These are phyloP conservation scores for Papiliotrema terrestris DNA, from an alignment of 1,284 basidiomycete genomes.

Conservation along the genomic window DNA sequence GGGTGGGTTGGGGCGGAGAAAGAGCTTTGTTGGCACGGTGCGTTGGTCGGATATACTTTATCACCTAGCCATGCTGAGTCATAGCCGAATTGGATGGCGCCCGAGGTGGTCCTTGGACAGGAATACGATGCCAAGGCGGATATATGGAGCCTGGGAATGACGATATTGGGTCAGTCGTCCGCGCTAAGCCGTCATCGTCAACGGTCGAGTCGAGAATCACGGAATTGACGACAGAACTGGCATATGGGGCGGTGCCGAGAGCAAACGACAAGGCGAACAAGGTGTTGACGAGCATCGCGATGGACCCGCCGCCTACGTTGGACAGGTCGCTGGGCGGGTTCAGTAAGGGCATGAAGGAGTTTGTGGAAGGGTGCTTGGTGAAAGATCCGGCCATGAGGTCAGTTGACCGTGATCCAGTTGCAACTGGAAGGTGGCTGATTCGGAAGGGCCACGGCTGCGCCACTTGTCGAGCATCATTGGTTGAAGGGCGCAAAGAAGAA, in stretches of 20 bases:
- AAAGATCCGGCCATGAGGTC: slow-evolving; percentile 73
- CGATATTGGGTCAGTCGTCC: slow-evolving; percentile 64
- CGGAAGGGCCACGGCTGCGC: slow-evolving; percentile 24
- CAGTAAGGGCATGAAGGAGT: slow-evolving; percentile 80
- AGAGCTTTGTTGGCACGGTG: slow-evolving; percentile 83
- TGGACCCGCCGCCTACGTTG: slow-evolving; percentile 18
- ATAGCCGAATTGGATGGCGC: slow-evolving; percentile 94
- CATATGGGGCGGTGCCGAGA: slow-evolving; percentile 30
- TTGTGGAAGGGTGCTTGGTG: slow-evolving; percentile 75
- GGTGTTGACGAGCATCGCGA: slow-evolving; percentile 17
- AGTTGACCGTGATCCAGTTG: slow-evolving; percentile 28
- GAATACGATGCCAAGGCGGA: slow-evolving; percentile 93
- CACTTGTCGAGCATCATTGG: slow-evolving; percentile 33
- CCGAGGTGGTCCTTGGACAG: slow-evolving; percentile 81
- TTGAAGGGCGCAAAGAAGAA: slow-evolving; percentile 31
- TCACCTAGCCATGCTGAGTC: background rate
- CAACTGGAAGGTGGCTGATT: too few relatives aligned
- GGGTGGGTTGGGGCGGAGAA: slow-evolving; percentile 60
- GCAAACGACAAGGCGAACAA: slow-evolving; percentile 12
- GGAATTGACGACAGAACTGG: slow-evolving; percentile 20
- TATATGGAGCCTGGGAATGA: slow-evolving; percentile 94
- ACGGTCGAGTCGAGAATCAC: background rate
- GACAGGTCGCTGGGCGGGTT: slow-evolving; percentile 54
- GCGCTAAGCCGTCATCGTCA: background rate
- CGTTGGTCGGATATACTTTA: slow-evolving; percentile 3